A percentile compares a stretch with the other conserved stretches of the same genome.
Conservation (phyloP, 2,329 filamentous ascomycete species). For the Mycogone perniciosa region DNA sequence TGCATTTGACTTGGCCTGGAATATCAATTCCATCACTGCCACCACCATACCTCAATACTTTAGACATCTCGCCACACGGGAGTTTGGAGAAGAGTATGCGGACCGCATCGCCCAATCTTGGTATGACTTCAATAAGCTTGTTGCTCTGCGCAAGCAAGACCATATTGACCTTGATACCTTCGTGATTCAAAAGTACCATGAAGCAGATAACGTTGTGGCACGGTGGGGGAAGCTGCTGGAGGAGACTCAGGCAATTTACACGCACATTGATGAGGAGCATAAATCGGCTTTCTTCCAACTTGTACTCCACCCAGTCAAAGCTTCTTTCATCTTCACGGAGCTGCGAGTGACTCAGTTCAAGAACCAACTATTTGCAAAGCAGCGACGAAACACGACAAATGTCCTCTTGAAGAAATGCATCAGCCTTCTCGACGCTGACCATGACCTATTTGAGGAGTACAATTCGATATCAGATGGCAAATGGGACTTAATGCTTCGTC, state of each 20-base stretch:
- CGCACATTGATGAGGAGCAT: constrained; percentile 34
- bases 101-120: constrained; percentile 43
- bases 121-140: constrained; percentile 44
- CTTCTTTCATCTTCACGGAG: constrained; percentile 47
- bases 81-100: constrained; percentile 43
- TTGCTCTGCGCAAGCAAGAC: constrained; percentile 53
- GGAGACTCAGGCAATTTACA: constrained; percentile 39
- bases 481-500: constrained; percentile 51
- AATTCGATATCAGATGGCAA: constrained; percentile 46
- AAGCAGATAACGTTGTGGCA: constrained; percentile 47
- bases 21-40: constrained; percentile 40
- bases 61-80: constrained; percentile 39
- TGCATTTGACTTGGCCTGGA: constrained; percentile 51
- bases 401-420: constrained; percentile 39
- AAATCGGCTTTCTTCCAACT: constrained; percentile 54
- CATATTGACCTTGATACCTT: constrained; percentile 51
- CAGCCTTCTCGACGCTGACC: constrained; percentile 46
- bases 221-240: constrained; percentile 45
- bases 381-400: constrained; percentile 53
- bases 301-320: constrained; percentile 53
- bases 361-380: constrained; percentile 49
- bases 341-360: constrained; percentile 39
- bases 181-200: constrained; percentile 52
- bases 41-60: constrained; percentile 37
- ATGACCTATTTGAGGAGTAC: constrained; percentile 44